phyloP scores from a whole-genome alignment of 2,329 filamentous ascomycete species.

The Colletotrichum somersetense region DNA sequence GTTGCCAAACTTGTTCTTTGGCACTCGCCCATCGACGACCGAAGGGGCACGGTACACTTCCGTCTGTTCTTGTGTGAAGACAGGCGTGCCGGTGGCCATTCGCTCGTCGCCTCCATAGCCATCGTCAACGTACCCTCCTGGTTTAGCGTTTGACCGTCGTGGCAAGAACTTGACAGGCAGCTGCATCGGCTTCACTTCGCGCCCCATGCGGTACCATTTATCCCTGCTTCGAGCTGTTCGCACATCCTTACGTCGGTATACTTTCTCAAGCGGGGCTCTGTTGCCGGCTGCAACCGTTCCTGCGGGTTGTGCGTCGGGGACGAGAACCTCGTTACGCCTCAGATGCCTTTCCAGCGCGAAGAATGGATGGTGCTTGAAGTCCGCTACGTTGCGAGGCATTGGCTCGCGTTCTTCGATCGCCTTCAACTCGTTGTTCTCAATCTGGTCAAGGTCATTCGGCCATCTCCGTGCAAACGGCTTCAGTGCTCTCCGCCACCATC shows the following conservation, averaged over 20 bases:
- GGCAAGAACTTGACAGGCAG: constrained; percentile 83
- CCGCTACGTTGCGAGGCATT: constrained; percentile 87
- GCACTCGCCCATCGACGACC: constrained; percentile 79
- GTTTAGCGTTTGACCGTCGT: constrained; percentile 55
- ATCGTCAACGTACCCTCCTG: constrained; percentile 49
- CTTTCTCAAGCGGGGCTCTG: constrained; percentile 75
- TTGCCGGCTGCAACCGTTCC: constrained; percentile 82
- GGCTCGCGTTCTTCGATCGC: constrained; percentile 80
- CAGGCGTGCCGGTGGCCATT: constrained; percentile 64
- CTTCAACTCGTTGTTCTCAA: constrained; percentile 83
- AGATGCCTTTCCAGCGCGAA: constrained; percentile 90
- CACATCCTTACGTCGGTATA: constrained; percentile 87
- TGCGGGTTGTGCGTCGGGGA: constrained; percentile 75
- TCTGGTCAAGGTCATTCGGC: constrained; percentile 78
- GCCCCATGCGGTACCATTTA: constrained; percentile 90
- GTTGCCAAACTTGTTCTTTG: constrained; percentile 94
- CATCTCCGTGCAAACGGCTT: constrained; percentile 59
- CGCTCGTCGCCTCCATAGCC: constrained; percentile 60
- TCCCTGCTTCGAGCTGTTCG: constrained; percentile 82
- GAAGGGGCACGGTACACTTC: constrained; percentile 81
- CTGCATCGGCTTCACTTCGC: constrained; percentile 82
- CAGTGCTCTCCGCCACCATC: constrained; percentile 68
- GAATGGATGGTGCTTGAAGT: constrained; percentile 88
- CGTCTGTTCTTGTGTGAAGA: constrained; percentile 75
- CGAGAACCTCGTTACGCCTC: constrained; percentile 83